Percentiles rank a stretch among this genome's conserved stretches.
These are phyloP conservation scores for Aeschynomene evenia DNA, from an alignment of 306 rosid genomes.

Conservation along the genomic window DNA sequence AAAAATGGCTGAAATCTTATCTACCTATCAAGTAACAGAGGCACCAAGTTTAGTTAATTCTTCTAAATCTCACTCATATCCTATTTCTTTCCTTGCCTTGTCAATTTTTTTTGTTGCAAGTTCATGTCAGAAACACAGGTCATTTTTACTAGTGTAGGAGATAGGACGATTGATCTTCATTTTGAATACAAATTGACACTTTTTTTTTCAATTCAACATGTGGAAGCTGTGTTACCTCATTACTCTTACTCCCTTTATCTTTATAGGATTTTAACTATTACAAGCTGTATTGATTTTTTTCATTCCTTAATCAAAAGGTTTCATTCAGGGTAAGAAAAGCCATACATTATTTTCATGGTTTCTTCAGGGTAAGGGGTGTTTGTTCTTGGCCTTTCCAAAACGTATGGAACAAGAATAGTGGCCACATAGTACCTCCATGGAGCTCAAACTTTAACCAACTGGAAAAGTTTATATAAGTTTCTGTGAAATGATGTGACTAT, in stretches of 20 bases:
- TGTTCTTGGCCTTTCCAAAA: neutral
- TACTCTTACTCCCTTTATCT: neutral
- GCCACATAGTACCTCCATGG: too few relatives aligned
- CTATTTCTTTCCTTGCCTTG: neutral
- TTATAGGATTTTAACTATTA: neutral
- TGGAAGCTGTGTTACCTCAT: conserved; percentile 13
- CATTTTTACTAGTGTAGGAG: conserved; percentile 5
- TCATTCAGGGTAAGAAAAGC: neutral
- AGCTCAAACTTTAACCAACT: neutral
- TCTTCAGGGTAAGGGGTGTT: neutral
- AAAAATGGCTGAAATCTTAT: conserved; percentile 63
- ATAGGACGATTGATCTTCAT: conserved; percentile 18
- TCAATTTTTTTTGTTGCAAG: conserved; percentile 12
- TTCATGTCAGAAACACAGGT: neutral
- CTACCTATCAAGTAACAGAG: conserved; percentile 43
- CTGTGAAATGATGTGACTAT: neutral
- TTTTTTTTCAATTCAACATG: neutral
- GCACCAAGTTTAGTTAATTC: conserved; percentile 34
- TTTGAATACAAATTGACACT: conserved; percentile 1
- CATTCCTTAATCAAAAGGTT: neutral
- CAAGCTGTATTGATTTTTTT: neutral
- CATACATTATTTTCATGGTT: neutral
- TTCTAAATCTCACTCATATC: neutral
- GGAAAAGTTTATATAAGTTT: too few relatives aligned
- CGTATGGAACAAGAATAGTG: too few relatives aligned